Percentiles rank a stretch among this genome's conserved stretches.
Evolutionary conservation across 106 monocot species (phyloP).

Genomic region (Dendrobium officinale): DNA sequence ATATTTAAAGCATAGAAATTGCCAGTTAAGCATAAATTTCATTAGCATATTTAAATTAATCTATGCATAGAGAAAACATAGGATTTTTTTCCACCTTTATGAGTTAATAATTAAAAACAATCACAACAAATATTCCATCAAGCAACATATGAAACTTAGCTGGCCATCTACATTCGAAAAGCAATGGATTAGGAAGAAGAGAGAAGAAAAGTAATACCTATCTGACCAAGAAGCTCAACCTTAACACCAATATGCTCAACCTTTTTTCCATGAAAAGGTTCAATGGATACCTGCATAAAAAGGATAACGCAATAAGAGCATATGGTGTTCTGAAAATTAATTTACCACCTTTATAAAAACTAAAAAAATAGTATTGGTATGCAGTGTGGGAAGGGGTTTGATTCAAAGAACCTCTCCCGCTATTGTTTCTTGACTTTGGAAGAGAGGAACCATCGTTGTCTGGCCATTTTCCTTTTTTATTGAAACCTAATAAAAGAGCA

Average conservation of each 20-base stretch:
- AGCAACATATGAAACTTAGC: background rate
- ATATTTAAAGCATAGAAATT: background rate
- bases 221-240: constrained; percentile 91
- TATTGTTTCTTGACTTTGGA: constrained; percentile 84
- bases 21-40: background rate
- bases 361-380: background rate
- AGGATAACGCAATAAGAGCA: constrained; percentile 1
- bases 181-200: background rate
- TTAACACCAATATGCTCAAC: constrained; percentile 91
- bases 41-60: background rate
- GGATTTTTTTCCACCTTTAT: background rate
- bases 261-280: constrained; percentile 87
- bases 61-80: background rate
- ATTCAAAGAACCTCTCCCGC: constrained; percentile 61
- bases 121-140: background rate
- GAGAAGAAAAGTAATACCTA: constrained; percentile 39
- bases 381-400: background rate
- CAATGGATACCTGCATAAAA: constrained; percentile 58
- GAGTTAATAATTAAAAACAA: background rate
- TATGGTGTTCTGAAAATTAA: background rate
- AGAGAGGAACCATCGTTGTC: constrained; percentile 68
- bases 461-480: constrained; percentile 94
- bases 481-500: constrained; percentile 44
- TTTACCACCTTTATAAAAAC: background rate
- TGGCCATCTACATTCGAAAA: background rate